Conservation (phyloP, 805 yeast species). For the Starmera pachycereana region DNA sequence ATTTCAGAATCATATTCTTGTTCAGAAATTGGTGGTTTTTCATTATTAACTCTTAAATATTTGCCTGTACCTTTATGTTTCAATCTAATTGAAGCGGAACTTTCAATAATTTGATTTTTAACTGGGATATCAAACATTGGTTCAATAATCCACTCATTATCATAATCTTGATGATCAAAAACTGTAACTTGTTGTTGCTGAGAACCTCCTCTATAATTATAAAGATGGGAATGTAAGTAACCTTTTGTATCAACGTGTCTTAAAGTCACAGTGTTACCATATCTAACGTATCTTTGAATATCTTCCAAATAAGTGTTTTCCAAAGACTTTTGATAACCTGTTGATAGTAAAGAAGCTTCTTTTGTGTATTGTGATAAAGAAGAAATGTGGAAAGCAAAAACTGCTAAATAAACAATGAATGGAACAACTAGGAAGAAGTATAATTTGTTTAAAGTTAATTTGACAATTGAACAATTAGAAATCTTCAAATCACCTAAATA, state of each 20-base stretch:
- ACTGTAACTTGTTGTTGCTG: slow-evolving; percentile 74
- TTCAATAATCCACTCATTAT: slow-evolving; percentile 72
- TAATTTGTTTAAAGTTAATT: slow-evolving; percentile 31
- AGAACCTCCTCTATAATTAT: slow-evolving; percentile 53
- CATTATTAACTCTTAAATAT: slow-evolving; percentile 54
- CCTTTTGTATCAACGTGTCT: slow-evolving; percentile 69
- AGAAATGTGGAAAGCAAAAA: slow-evolving; percentile 49
- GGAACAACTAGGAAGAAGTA: slow-evolving; percentile 45
- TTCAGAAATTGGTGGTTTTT: slow-evolving; percentile 81
- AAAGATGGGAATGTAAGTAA: slow-evolving; percentile 71
- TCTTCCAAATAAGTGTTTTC: slow-evolving; percentile 27
- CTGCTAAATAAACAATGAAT: slow-evolving; percentile 39
- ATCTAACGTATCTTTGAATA: slow-evolving; percentile 56
- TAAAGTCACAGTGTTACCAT: slow-evolving; percentile 61
- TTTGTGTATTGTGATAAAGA: slow-evolving; percentile 36
- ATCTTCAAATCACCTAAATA: slow-evolving; percentile 58
- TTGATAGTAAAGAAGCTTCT: slow-evolving; percentile 51
- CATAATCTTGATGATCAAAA: slow-evolving; percentile 45
- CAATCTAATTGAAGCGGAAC: slow-evolving; percentile 42
- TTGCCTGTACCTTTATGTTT: slow-evolving; percentile 61
- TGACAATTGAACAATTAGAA: slow-evolving; percentile 24
- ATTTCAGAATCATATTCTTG: slow-evolving; percentile 88
- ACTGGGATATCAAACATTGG: slow-evolving; percentile 14
- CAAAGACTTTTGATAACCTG: slow-evolving; percentile 57
- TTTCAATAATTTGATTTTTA: slow-evolving; percentile 21